Base-by-base conservation (phyloP, 2,329 filamentous ascomycete species). In the Tricladium varicosporioides region DNA sequence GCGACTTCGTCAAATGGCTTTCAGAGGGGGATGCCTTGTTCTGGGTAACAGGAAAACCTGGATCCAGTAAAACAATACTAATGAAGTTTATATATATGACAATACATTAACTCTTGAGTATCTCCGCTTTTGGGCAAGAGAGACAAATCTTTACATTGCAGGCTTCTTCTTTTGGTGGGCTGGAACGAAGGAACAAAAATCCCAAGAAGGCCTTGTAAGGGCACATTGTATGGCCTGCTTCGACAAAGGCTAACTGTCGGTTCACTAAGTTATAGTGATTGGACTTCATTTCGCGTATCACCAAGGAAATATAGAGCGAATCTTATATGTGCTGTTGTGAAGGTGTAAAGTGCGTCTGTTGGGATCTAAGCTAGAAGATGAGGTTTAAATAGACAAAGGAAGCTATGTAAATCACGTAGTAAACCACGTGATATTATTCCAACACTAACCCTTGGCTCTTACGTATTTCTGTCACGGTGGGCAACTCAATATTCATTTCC, bases 81-180 rank as follows among this genome's bases (percentile, higher is more conserved):
- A 54, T 63, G 59, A 61, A 54, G 14, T 57, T 53, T 33, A 33
- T 61, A 1, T 61, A 1, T 27, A 18, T 7, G 33, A 55, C 5
- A n/a, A 57, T 43, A 7, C 7, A 8, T 27, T 13, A 45, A 57
- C 51, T 2, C 36, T 16, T 2, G 14, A 31, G 4, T 11, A 45
- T 3, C 62, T 74, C 2, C 50, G 56, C 1, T 16, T 19, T 2
- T 75, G 73, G 73, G 62, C 70, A 0, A 63, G 33, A 0, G 5
- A 16, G 10, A 33, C 11, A 5, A 15, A 18, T 8, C 22, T 61
- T 3, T 32, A 67, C 2, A 72, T 69, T 0, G 74, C 75, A 0
- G 71, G 70, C 0, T 78, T 74, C 62, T 79, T 77, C 61, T 77
- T 79, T 54, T 79, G 76, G 76, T 75, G 70, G 2, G 72, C 71